Base-by-base conservation (phyloP, 192 early-diverging fungal species). In the Dissophora ornata region DNA sequence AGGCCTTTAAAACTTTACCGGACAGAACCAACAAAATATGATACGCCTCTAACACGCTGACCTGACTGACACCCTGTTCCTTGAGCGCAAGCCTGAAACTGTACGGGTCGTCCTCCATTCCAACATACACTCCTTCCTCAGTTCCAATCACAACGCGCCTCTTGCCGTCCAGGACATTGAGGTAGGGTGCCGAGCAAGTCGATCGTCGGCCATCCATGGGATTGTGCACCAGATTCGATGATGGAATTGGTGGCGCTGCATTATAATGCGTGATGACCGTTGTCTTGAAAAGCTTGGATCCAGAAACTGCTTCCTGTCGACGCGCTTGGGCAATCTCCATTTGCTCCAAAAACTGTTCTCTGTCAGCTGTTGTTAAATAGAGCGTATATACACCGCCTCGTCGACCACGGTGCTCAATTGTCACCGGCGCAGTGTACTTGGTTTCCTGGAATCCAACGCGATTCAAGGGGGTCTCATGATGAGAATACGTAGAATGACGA, bases 111-210 rank as follows among this genome's bases (percentile, higher is more conserved):
- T 62, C 73, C 26, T 96, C 70, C 46, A 90, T 83, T 1, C 89
- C 91, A 1, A 93, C 81, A 57, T 89, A 98, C 9, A 98, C 79
- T 3, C 97, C 97, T 18, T 87, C 84, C 58, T 98, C 95, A 1
- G 95, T 92, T 33, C 93, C 97, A 45, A 97, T 74, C 8, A 95
- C 80, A 21, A 97, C 83, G 26, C 86, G 69, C 6, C 86, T 81
- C 52, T 86, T 85, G 41, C 85, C 84, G 62, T 90, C 89, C 58
- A 88, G 36, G 29, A 83, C 50, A 80, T 82, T 52, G 18, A 79
- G 26, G 3, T 79, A 66, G 1, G 81, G 67, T 67, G 77, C 68
- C 5, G 73, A 77, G 47, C 73, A 77, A 5, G 65, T 62, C 12
- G 52, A 28, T 4, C 47, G 57, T 21, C 58, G 41, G 13, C 73